Evolutionary conservation across 768 basidiomycete genomes (phyloP).

Genomic region (Daedaleopsis sinensis): DNA sequence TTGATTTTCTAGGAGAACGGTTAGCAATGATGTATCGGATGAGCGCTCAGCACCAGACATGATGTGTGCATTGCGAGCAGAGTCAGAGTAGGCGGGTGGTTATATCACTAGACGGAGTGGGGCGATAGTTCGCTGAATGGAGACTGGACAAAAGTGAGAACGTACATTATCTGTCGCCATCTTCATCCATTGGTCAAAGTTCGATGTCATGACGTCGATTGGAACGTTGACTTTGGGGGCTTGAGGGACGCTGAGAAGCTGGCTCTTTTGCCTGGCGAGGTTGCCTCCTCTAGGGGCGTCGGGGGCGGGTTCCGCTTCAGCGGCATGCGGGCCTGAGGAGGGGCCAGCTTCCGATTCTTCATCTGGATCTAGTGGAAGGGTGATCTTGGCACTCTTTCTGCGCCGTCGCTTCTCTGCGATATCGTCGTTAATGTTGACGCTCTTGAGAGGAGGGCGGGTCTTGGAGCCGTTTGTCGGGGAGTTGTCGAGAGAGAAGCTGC

Average conservation of each 20-base stretch:
- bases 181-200: conserved; percentile 99
- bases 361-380: conserved; percentile 33
- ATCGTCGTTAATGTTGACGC: conserved; percentile 74
- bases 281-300: conserved; percentile 31
- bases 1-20: conserved; percentile 87
- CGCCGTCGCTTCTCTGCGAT: conserved; percentile 83
- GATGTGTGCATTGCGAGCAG: neutral
- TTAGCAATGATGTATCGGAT: conserved; percentile 13
- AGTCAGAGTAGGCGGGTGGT: neutral
- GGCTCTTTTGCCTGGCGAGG: conserved; percentile 56
- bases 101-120: neutral
- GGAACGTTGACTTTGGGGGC: conserved; percentile 63
- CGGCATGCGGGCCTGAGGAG: conserved; percentile 46
- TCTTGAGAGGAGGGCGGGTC: conserved; percentile 39
- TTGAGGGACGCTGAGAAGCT: conserved; percentile 61
- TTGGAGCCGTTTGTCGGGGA: conserved; percentile 4
- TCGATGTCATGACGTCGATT: conserved; percentile 86
- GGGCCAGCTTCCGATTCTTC: conserved; percentile 62
- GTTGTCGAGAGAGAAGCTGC: conserved; percentile 37
- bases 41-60: neutral
- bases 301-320: conserved; percentile 42
- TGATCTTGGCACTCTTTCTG: conserved; percentile 75
- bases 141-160: conserved; percentile 13
- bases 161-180: conserved; percentile 97
- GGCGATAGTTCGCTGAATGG: neutral